These are phyloP conservation scores for Trichoderma atrobrunneum DNA, from an alignment of 2,329 filamentous ascomycete species.

Conservation along the genomic window DNA sequence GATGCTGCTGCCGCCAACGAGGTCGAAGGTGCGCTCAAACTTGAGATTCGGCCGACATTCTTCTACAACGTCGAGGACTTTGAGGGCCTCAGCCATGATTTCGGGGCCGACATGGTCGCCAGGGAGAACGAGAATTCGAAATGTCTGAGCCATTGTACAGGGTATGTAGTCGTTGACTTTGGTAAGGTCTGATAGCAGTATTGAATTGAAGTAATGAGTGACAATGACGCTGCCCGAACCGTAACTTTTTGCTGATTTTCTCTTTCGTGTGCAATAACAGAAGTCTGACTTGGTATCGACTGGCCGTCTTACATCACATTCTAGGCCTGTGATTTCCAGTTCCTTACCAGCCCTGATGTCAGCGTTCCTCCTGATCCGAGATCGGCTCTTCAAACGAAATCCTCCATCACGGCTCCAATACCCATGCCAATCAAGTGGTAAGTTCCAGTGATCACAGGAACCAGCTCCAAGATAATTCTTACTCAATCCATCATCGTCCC, in stretches of 20 bases:
- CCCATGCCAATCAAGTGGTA: neutral
- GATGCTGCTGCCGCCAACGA: constrained; percentile 40
- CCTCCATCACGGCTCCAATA: neutral
- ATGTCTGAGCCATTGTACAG: constrained; percentile 19
- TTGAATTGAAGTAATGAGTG: neutral
- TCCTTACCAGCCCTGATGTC: neutral
- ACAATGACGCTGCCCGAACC: neutral
- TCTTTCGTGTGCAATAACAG: neutral
- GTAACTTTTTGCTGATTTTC: neutral
- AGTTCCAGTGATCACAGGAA: neutral
- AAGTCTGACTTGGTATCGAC: neutral
- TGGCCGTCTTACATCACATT: neutral
- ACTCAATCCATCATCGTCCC: neutral
- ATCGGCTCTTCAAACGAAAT: neutral
- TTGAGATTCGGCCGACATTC: constrained; percentile 29
- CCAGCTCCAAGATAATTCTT: neutral
- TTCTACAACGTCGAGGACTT: constrained; percentile 44
- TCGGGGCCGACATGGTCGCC: constrained; percentile 49
- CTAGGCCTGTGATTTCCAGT: neutral
- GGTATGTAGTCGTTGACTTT: neutral
- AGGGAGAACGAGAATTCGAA: constrained; percentile 42
- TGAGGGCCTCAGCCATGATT: constrained; percentile 45
- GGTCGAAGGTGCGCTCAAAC: constrained; percentile 30
- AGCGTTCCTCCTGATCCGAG: neutral
- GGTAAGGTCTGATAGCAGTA: neutral